Evolutionary conservation across 108 stramenopile species (phyloP).

Genomic region (Nannochloropsis salina): DNA sequence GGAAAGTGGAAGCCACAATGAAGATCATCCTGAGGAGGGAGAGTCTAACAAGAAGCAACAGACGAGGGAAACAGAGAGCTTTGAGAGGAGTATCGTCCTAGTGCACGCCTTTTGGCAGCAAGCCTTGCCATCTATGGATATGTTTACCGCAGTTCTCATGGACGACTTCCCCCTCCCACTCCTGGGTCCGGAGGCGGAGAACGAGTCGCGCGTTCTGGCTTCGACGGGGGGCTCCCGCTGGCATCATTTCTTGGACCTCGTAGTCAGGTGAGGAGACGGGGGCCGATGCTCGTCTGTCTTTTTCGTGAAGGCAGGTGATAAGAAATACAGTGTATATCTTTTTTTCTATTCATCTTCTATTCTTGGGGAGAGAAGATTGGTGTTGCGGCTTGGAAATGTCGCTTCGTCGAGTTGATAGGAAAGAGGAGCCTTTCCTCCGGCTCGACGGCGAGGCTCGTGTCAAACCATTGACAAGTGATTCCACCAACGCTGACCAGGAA

Average conservation of each 20-base stretch:
- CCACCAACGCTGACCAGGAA: too few species aligned
- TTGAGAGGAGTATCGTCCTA: conserved; percentile 7
- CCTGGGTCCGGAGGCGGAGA: neutral
- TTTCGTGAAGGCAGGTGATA: too few species aligned
- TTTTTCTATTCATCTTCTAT: too few species aligned
- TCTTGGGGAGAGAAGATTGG: too few species aligned
- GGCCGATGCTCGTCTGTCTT: too few species aligned
- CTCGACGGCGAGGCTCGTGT: too few species aligned
- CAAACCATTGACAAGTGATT: too few species aligned
- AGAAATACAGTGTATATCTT: too few species aligned
- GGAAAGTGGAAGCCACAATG: neutral
- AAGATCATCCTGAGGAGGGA: neutral
- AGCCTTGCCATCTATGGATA: conserved; percentile 27
- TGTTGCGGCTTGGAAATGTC: too few species aligned
- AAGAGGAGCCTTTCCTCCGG: too few species aligned
- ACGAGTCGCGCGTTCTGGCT: neutral
- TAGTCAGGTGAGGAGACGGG: neutral
- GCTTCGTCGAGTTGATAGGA: too few species aligned
- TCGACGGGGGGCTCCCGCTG: neutral
- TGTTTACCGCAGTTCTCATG: conserved; percentile 34
- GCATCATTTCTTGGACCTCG: conserved; percentile 8
- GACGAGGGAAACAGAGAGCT: neutral
- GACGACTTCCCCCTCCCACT: conserved; percentile 36
- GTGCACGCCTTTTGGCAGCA: conserved; percentile 42
- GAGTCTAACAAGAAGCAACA: neutral